Conservation (phyloP, 768 basidiomycete genomes). For the Holtermanniella nyarrowii region DNA sequence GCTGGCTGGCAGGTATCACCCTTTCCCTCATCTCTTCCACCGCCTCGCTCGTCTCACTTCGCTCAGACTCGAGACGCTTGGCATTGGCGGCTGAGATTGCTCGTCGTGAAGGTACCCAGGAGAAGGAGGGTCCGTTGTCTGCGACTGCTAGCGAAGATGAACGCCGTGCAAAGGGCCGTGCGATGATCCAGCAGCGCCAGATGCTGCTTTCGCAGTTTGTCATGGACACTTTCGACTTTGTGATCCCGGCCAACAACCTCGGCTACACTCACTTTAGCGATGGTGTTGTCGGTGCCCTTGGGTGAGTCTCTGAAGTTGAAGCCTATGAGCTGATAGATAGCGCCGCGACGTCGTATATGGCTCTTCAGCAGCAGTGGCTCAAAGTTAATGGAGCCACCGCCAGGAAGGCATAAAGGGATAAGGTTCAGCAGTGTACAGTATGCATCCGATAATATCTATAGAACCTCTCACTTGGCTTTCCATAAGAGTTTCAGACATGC, state of each 20-base stretch:
- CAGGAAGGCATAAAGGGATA: constrained; percentile 6
- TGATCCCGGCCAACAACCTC: constrained; percentile 76
- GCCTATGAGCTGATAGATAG: too few species aligned
- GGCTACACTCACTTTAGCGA: constrained; percentile 70
- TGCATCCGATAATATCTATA: too few species aligned
- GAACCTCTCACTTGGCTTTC: too few species aligned
- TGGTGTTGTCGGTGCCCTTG: constrained; percentile 71
- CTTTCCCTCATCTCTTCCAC: constrained; percentile 55
- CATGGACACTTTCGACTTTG: constrained; percentile 75
- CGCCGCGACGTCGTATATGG: constrained; percentile 36
- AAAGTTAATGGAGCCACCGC: constrained; percentile 28
- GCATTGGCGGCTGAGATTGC: constrained; percentile 18
- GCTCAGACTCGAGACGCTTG: constrained; percentile 32
- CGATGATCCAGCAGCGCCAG: constrained; percentile 51
- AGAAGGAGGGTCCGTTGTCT: constrained; percentile 39
- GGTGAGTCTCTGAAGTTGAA: constrained; percentile 48
- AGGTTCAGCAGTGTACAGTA: too few species aligned
- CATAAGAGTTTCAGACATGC: too few species aligned
- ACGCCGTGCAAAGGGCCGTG: constrained; percentile 58
- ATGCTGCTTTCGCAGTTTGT: constrained; percentile 67
- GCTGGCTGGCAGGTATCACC: constrained; percentile 80
- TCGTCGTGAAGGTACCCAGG: constrained; percentile 17
- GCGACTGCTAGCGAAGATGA: constrained; percentile 46
- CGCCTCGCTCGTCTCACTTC: constrained; percentile 29
- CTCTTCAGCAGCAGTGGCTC: constrained; percentile 33